These are phyloP conservation scores for Pythium periplocum DNA, from an alignment of 352 stramenopile species.

Conservation along the genomic window DNA sequence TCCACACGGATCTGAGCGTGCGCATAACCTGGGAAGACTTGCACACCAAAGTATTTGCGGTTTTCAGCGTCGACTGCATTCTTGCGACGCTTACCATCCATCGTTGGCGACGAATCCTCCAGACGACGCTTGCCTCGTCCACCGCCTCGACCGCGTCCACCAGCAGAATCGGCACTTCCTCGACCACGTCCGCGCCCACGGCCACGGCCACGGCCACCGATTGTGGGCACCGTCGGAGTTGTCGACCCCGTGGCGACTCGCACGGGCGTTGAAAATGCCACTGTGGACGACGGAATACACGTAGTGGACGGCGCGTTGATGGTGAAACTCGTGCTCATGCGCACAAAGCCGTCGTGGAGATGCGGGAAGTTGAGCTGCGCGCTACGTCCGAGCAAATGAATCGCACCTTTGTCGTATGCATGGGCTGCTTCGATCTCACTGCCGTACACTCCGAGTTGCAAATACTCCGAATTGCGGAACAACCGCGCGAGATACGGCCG, in stretches of 20 bases:
- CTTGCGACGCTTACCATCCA: slow-evolving; percentile 30
- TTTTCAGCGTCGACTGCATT: background rate
- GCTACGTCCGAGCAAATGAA: slow-evolving; percentile 56
- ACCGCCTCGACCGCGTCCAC: slow-evolving; percentile 18
- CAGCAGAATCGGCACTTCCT: slow-evolving; percentile 15
- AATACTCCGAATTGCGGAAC: slow-evolving; percentile 56
- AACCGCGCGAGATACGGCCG: slow-evolving; percentile 79
- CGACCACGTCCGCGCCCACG: slow-evolving; percentile 30
- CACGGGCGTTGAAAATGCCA: too few species aligned
- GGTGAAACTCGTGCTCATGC: slow-evolving; percentile 26
- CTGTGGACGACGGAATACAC: slow-evolving; percentile 1
- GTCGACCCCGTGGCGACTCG: slow-evolving; percentile 4
- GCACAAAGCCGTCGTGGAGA: slow-evolving; percentile 63
- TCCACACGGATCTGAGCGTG: slow-evolving; percentile 78
- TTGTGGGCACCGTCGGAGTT: background rate
- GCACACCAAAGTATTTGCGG: slow-evolving; percentile 63
- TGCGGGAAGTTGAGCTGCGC: slow-evolving; percentile 80
- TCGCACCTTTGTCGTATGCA: slow-evolving; percentile 73
- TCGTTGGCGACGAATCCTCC: slow-evolving; percentile 20
- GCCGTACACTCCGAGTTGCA: slow-evolving; percentile 61
- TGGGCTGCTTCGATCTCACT: slow-evolving; percentile 80
- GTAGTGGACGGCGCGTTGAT: slow-evolving; percentile 1
- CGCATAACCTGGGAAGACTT: slow-evolving; percentile 64
- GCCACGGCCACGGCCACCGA: slow-evolving; percentile 25
- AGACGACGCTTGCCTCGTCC: slow-evolving; percentile 55